Evolutionary conservation across 371 early-diverging fungal genomes (phyloP), one percentile per base, ranked within the genome.

Genomic region (Mortierella polycephala): DNA sequence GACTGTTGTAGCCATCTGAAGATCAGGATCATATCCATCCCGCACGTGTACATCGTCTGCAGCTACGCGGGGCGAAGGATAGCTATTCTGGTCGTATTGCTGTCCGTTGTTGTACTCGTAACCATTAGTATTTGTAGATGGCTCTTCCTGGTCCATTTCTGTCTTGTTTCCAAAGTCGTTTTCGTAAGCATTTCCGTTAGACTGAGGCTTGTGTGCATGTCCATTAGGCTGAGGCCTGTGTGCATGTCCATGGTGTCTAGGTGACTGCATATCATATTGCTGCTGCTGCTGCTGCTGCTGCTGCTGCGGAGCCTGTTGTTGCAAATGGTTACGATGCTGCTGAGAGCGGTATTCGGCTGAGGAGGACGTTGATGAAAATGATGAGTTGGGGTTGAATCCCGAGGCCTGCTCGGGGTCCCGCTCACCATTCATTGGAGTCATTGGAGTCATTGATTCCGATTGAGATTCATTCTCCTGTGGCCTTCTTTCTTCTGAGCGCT

Each of bases 401-500:
- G 68, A 74, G 74, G 64, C 74, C 74, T 50, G 74, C 68, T 67
- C 68, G 54, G 62, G 54, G 13, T 74, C 74, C 23, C 63, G 61
- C 18, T 67, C 68, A 45, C 42, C 49, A 30, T 12, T 62, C 39
- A 37, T 37, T 0, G 37, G 8, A 12, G 23, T 62, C 39, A 37
- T 37, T 0, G 37, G 8, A 12, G 23, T 8, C 16, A 54, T 16
- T 40, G 57, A 42, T 16, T 66, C 73, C 0, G 60, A 37, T 20
- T 37, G 10, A 18, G 60, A 16, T 12, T 67, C 62, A 42, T 11
- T 44, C 7, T 74, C 68, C 8, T 57, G 62, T 21, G 59, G 42
- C 21, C 60, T 23, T 51, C 57, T 60, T 23, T 73, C 72, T 37
- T 12, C 13, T 7, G 67, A 62, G 13, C 68, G 67, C 30, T 67